These are phyloP conservation scores for Calycina herbarum DNA, from an alignment of 2,329 filamentous ascomycete genomes.

Conservation along the genomic window DNA sequence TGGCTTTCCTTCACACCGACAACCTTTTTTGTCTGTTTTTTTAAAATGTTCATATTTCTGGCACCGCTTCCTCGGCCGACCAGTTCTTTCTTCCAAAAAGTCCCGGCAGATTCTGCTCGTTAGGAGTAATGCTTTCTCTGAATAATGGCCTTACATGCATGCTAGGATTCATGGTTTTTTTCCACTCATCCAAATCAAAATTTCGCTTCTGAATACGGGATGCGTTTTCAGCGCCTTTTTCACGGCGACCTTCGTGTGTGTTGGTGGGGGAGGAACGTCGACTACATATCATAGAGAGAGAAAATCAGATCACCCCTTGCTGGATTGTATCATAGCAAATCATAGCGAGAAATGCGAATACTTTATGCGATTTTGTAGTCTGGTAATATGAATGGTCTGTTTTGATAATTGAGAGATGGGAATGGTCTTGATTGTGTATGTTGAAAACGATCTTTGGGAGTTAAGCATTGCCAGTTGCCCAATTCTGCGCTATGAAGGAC, in stretches of 20 bases:
- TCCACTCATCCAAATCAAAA: constrained; percentile 16
- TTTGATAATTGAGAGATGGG: background rate
- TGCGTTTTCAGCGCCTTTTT: constrained; percentile 17
- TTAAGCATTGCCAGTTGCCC: no score
- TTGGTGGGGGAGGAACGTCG: constrained; percentile 11
- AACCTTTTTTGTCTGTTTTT: constrained; percentile 27
- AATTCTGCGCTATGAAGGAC: no score
- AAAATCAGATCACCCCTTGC: constrained; percentile 19
- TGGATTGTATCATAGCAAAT: constrained; percentile 34
- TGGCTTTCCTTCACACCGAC: constrained; percentile 26
- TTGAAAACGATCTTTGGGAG: background rate
- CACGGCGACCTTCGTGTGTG: constrained; percentile 16
- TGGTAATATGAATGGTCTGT: constrained; percentile 6
- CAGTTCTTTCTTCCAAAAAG: constrained; percentile 22
- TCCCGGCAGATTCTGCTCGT: constrained; percentile 25
- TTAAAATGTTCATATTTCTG: constrained; percentile 33
- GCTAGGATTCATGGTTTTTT: constrained; percentile 24
- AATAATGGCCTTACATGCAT: constrained; percentile 26
- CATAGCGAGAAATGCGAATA: constrained; percentile 15
- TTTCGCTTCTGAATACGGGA: constrained; percentile 19
- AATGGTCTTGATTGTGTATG: background rate
- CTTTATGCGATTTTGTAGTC: constrained; percentile 9
- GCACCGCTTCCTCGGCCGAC: constrained; percentile 25
- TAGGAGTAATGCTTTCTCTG: constrained; percentile 27
- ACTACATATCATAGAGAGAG: constrained; percentile 31